Evolutionary conservation across 2,329 filamentous ascomycete species (phyloP).

Genomic region (Stemphylium lycopersici): DNA sequence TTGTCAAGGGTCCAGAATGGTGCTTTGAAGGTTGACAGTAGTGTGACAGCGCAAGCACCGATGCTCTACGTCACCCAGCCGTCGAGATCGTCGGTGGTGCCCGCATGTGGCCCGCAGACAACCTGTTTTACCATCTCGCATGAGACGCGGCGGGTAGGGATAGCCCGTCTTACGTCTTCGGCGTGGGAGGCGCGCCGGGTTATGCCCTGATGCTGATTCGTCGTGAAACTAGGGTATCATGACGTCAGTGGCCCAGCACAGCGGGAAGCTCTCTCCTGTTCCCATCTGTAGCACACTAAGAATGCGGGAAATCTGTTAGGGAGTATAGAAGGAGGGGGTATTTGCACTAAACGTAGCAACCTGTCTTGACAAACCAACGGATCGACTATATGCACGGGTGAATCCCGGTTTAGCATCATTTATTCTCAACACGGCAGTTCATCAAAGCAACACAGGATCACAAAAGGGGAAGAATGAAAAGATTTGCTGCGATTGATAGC

Average conservation of each 20-base stretch:
- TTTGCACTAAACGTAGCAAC: too few species aligned
- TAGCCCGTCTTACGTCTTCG: background rate
- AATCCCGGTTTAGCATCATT: too few species aligned
- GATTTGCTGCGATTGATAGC: background rate
- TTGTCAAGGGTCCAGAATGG: constrained; percentile 2
- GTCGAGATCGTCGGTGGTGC: constrained; percentile 1
- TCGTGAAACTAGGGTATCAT: background rate
- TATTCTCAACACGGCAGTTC: too few species aligned
- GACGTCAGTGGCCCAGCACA: constrained; percentile 6
- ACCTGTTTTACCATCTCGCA: constrained; percentile 7
- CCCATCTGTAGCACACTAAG: background rate
- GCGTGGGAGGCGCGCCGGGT: background rate
- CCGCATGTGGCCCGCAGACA: constrained; percentile 7
- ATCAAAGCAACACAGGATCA: too few species aligned
- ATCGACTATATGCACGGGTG: too few species aligned
- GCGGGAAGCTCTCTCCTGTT: background rate
- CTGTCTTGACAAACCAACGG: too few species aligned
- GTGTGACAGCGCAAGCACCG: constrained; percentile 3
- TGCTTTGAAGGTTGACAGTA: constrained; percentile 4
- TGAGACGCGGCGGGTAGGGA: background rate
- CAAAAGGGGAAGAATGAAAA: too few species aligned
- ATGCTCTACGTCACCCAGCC: constrained; percentile 9
- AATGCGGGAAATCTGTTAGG: background rate
- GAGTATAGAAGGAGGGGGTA: background rate
- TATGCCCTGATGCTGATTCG: background rate